Evolutionary conservation across 305 asterid genomes (phyloP).

Genomic region (Fraxinus floribunda): DNA sequence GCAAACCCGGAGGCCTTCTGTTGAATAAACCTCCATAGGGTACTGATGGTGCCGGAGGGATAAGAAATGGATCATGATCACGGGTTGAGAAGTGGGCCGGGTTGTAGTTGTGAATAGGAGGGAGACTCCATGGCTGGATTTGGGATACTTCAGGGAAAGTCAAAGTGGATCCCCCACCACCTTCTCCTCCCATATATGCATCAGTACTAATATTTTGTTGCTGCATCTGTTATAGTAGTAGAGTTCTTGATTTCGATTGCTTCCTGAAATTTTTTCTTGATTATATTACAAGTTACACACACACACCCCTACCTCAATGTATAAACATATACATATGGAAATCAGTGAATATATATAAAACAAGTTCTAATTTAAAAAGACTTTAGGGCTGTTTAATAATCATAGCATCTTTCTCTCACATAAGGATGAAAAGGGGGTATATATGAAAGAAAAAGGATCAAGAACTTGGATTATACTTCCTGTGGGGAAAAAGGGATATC

Average conservation of each 20-base stretch:
- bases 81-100: slow-evolving; percentile 37
- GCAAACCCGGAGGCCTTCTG: slow-evolving; percentile 44
- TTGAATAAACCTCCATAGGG: slow-evolving; percentile 55
- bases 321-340: neutral
- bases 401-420: slow-evolving; percentile 34
- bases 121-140: slow-evolving; percentile 62
- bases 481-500: slow-evolving; percentile 29
- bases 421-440: slow-evolving; percentile 43
- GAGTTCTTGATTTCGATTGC: slow-evolving; percentile 22
- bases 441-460: slow-evolving; percentile 29
- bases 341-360: neutral
- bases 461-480: slow-evolving; percentile 40
- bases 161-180: slow-evolving; percentile 28
- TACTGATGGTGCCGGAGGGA: slow-evolving; percentile 48
- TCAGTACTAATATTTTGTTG: slow-evolving; percentile 28
- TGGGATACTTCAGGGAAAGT: slow-evolving; percentile 49
- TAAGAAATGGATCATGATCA: slow-evolving; percentile 54
- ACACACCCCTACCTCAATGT: slow-evolving; percentile 9
- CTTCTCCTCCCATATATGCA: slow-evolving; percentile 19
- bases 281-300: slow-evolving; percentile 31
- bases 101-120: slow-evolving; percentile 40
- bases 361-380: slow-evolving; percentile 26
- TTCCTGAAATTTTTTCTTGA: slow-evolving; percentile 39
- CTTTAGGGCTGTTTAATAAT: slow-evolving; percentile 42
- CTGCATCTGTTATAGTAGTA: slow-evolving; percentile 33